Conservation (phyloP, 306 rosid species). For the Citrullus mucosospermus region DNA sequence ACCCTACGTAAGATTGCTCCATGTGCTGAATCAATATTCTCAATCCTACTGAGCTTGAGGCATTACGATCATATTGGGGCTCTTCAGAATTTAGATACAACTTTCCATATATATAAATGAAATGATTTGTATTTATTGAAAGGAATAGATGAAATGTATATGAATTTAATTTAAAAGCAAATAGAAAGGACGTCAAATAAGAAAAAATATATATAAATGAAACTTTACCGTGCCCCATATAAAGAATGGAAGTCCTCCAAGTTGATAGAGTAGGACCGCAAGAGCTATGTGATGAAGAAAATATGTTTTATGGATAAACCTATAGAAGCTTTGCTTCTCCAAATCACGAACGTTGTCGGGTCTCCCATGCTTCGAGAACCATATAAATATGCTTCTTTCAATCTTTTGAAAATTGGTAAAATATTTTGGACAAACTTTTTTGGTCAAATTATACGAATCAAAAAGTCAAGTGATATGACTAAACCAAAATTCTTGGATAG, state of each 20-base stretch:
- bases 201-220: too few relatives aligned
- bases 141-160: too few relatives aligned
- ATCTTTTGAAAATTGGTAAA: not conserved
- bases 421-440: slow-evolving; percentile 31
- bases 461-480: slow-evolving; percentile 82
- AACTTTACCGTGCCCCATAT: slow-evolving; percentile 71
- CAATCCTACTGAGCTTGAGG: too few relatives aligned
- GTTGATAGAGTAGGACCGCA: slow-evolving; percentile 42
- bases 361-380: slow-evolving; percentile 21
- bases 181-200: too few relatives aligned
- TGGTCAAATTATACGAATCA: slow-evolving; percentile 33
- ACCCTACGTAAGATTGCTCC: too few relatives aligned
- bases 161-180: too few relatives aligned
- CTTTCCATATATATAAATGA: too few relatives aligned
- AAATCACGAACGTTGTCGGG: slow-evolving; percentile 53
- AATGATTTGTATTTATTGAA: too few relatives aligned
- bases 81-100: too few relatives aligned
- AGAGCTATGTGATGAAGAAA: slow-evolving; percentile 54
- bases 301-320: slow-evolving; percentile 45
- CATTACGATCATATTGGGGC: too few relatives aligned
- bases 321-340: slow-evolving; percentile 64
- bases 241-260: slow-evolving; percentile 72
- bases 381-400: not conserved
- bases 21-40: too few relatives aligned
- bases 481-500: slow-evolving; percentile 76